Evolutionary conservation across 441 rosid species (phyloP).

Genomic region (Rhodomyrtus psidioides): DNA sequence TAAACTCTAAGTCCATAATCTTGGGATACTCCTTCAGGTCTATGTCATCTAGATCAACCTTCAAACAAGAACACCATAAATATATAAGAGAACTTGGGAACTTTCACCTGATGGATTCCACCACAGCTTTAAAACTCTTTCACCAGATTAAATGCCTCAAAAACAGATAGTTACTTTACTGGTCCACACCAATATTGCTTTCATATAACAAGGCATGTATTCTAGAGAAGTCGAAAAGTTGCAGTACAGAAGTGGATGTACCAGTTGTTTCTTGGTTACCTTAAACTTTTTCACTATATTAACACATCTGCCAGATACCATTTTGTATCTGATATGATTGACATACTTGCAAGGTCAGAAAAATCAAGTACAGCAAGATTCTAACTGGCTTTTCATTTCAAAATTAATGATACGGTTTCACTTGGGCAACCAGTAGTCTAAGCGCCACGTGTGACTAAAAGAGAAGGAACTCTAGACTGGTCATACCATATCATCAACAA

Average conservation of each 20-base stretch:
- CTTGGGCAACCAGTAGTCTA: background rate
- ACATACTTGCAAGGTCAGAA: background rate
- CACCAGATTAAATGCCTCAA: background rate
- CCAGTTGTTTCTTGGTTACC: background rate
- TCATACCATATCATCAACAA: background rate
- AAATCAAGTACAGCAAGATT: background rate
- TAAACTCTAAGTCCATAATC: conserved; percentile 53
- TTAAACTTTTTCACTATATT: background rate
- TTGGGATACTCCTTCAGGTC: conserved; percentile 52
- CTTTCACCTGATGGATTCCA: background rate
- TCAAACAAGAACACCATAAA: conserved; percentile 12
- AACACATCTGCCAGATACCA: background rate
- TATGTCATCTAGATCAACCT: conserved; percentile 91
- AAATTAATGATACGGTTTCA: background rate
- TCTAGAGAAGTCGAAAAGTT: background rate
- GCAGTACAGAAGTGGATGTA: background rate
- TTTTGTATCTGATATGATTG: background rate
- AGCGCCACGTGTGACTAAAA: background rate
- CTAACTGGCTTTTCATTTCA: background rate
- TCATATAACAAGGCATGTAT: background rate
- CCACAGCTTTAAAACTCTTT: background rate
- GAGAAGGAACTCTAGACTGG: background rate
- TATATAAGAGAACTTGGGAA: background rate
- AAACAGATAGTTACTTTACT: background rate
- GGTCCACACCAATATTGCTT: background rate